phyloP scores from a whole-genome alignment of 1,284 basidiomycete genomes.

The Afroboletus lepidellus region DNA sequence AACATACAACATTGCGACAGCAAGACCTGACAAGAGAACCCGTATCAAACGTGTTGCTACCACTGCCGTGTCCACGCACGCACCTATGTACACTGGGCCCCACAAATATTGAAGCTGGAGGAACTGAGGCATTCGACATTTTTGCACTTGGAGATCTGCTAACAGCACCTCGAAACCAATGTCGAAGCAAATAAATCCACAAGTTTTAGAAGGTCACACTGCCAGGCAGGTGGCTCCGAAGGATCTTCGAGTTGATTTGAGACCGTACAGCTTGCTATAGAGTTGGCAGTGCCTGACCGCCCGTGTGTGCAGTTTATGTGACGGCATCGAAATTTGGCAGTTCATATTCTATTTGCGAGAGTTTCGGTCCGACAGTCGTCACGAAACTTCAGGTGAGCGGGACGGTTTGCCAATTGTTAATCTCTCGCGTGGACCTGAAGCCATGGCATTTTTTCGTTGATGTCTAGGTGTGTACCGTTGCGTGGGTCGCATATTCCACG shows the following conservation, averaged over 20 bases:
- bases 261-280: too few species aligned
- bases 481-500: background rate
- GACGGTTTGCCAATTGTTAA: background rate
- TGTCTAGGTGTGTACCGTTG: constrained; percentile 2
- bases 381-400: constrained; percentile 10
- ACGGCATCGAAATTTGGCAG: constrained; percentile 10
- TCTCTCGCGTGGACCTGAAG: too few species aligned
- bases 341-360: constrained; percentile 7
- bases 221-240: too few species aligned
- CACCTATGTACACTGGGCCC: constrained; percentile 11
- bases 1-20: constrained; percentile 9
- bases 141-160: background rate
- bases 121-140: background rate
- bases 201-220: too few species aligned
- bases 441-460: background rate
- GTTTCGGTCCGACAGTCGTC: constrained; percentile 8
- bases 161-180: too few species aligned
- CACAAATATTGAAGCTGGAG: background rate
- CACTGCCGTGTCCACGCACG: background rate
- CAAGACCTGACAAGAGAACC: constrained; percentile 1
- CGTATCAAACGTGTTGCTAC: background rate
- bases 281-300: too few species aligned
- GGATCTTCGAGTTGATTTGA: too few species aligned
- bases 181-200: too few species aligned
- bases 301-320: constrained; percentile 9